These are phyloP conservation scores for Rhizophagus sp. DNA, from an alignment of 192 early-diverging fungal species.

Conservation along the genomic window DNA sequence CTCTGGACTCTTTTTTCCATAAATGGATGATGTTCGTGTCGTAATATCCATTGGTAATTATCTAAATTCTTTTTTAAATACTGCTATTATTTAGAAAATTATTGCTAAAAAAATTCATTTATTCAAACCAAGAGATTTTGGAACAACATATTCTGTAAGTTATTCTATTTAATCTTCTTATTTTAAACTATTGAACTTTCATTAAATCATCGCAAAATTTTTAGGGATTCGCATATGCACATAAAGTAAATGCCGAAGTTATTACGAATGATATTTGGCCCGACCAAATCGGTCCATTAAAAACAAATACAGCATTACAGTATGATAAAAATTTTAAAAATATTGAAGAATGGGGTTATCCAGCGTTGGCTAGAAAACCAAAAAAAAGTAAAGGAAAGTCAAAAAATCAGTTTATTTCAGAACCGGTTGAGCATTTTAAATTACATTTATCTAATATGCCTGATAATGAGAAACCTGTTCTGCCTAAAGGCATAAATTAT, in stretches of 20 bases:
- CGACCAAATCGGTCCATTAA: neutral
- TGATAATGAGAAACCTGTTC: neutral
- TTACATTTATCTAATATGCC: slow-evolving; percentile 4
- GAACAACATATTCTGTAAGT: neutral
- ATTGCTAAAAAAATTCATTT: neutral
- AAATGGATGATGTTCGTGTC: too few species aligned
- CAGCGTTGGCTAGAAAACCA: slow-evolving; percentile 6
- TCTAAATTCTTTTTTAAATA: too few species aligned
- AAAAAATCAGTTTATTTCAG: neutral
- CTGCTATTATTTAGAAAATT: neutral
- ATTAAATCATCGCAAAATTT: neutral
- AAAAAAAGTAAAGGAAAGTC: neutral
- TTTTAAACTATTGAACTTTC: neutral
- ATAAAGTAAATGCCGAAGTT: slow-evolving; percentile 13
- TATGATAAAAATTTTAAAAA: slow-evolving; percentile 13
- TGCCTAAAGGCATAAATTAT: neutral
- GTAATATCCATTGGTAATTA: too few species aligned
- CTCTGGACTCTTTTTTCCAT: too few species aligned
- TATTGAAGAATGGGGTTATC: slow-evolving; percentile 3
- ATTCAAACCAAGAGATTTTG: neutral
- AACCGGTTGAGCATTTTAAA: slow-evolving; percentile 2
- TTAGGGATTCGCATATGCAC: neutral
- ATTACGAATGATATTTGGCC: slow-evolving; percentile 18
- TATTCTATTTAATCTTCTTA: neutral
- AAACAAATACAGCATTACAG: slow-evolving; percentile 13